These are phyloP conservation scores for Penicillium janthinellum DNA, from an alignment of 2,329 filamentous ascomycete species.

Conservation along the genomic window DNA sequence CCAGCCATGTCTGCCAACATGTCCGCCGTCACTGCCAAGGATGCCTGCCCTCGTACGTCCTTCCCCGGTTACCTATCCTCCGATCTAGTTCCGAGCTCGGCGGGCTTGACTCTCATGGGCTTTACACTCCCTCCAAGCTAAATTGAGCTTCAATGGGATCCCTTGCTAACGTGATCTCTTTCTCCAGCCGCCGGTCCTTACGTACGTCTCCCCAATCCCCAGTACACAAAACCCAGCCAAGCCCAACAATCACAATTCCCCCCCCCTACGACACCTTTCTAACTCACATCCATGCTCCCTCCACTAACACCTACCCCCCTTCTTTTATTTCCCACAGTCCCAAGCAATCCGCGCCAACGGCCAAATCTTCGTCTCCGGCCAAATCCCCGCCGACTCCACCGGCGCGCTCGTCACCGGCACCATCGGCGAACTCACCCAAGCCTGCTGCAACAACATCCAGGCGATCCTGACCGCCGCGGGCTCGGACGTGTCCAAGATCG, in stretches of 20 bases:
- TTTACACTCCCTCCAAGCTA: too few relatives aligned
- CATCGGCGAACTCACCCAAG: constrained; percentile 69
- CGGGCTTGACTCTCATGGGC: not conserved
- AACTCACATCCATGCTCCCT: not conserved
- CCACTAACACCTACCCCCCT: not conserved
- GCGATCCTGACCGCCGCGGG: constrained; percentile 82
- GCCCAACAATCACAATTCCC: not conserved
- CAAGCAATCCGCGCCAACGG: constrained; percentile 68
- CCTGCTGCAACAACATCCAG: constrained; percentile 76
- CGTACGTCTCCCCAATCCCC: constrained; percentile 34
- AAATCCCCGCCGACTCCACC: constrained; percentile 70
- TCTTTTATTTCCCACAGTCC: constrained; percentile 35
- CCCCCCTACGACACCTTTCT: not conserved
- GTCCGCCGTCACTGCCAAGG: constrained; percentile 43
- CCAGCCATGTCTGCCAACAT: constrained; percentile 41
- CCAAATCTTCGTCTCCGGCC: constrained; percentile 71
- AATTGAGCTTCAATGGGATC: not conserved
- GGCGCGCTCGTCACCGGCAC: constrained; percentile 64
- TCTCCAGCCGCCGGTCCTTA: constrained; percentile 45
- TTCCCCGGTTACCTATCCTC: not conserved
- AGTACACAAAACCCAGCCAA: not conserved
- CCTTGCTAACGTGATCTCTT: constrained; percentile 13
- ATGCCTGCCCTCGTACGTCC: constrained; percentile 50
- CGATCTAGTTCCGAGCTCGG: not conserved
- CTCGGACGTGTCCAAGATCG: constrained; percentile 74